Evolutionary conservation across 495 filamentous ascomycete species (phyloP).

Genomic region (Cercophora newfieldiana): DNA sequence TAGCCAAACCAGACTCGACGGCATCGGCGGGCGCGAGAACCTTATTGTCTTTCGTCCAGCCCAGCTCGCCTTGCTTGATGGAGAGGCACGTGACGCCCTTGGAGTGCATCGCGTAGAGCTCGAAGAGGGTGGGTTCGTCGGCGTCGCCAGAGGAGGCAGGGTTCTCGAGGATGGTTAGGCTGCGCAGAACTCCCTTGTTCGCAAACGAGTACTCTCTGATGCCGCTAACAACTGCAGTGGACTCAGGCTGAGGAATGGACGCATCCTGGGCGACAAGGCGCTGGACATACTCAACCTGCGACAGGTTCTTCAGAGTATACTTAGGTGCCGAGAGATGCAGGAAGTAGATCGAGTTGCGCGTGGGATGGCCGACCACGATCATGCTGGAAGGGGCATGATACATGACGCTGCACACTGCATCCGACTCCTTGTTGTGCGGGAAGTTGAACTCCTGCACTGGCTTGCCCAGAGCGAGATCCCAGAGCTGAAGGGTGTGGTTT

Average conservation of each 20-base stretch:
- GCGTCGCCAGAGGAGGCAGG: slow-evolving; percentile 54
- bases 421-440: slow-evolving; percentile 93
- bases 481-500: slow-evolving; percentile 97
- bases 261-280: slow-evolving; percentile 71
- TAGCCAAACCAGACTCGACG: slow-evolving; percentile 59
- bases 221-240: slow-evolving; percentile 94
- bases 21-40: slow-evolving; percentile 75
- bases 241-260: slow-evolving; percentile 76
- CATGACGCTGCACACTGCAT: slow-evolving; percentile 92
- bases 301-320: slow-evolving; percentile 76
- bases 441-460: slow-evolving; percentile 96
- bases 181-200: slow-evolving; percentile 84
- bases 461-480: slow-evolving; percentile 94
- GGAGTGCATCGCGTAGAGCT: slow-evolving; percentile 96
- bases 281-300: slow-evolving; percentile 82
- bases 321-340: slow-evolving; percentile 89
- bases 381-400: slow-evolving; percentile 90
- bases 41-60: slow-evolving; percentile 85
- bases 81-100: slow-evolving; percentile 85
- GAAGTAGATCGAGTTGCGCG: slow-evolving; percentile 95
- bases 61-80: slow-evolving; percentile 83
- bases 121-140: slow-evolving; percentile 69
- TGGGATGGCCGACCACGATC: slow-evolving; percentile 92
- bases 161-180: slow-evolving; percentile 77
- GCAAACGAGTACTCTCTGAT: slow-evolving; percentile 91